These are phyloP conservation scores for Cyclostephanos tholiformis DNA, from an alignment of 108 stramenopile genomes.

Conservation along the genomic window DNA sequence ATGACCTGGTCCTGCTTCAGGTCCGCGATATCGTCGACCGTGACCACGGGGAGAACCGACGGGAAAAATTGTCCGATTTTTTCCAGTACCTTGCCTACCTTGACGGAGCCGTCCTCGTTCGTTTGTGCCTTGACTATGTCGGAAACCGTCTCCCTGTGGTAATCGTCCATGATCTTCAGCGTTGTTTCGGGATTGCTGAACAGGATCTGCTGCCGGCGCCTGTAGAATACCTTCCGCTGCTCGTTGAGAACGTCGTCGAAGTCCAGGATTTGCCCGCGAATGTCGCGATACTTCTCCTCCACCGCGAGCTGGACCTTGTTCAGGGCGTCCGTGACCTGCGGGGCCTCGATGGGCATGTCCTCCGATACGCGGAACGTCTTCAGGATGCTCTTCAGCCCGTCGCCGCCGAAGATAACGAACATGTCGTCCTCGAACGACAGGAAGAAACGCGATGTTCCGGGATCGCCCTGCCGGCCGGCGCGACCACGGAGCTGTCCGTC, in stretches of 20 bases:
- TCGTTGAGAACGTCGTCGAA: conserved; percentile 87
- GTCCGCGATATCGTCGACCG: conserved; percentile 52
- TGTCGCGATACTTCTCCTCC: conserved; percentile 87
- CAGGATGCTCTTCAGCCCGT: conserved; percentile 75
- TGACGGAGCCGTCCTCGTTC: conserved; percentile 59
- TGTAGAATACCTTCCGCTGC: conserved; percentile 79
- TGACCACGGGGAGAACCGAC: conserved; percentile 52
- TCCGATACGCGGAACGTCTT: conserved; percentile 89
- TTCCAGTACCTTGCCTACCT: conserved; percentile 72
- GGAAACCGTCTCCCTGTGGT: conserved; percentile 65
- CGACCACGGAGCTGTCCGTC: conserved; percentile 94
- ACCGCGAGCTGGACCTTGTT: conserved; percentile 86
- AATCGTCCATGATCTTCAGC: conserved; percentile 58
- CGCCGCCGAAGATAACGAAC: conserved; percentile 94
- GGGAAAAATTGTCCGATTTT: conserved; percentile 88
- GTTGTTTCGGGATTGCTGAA: conserved; percentile 65
- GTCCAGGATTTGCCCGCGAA: conserved; percentile 79
- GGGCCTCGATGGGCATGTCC: conserved; percentile 91
- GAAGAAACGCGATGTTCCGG: conserved; percentile 93
- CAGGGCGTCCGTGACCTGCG: conserved; percentile 81
- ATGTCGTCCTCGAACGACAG: conserved; percentile 95
- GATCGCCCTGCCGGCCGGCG: conserved; percentile 95
- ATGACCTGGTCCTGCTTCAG: conserved; percentile 55
- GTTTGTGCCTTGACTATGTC: conserved; percentile 84
- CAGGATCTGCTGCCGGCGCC: conserved; percentile 61